Conservation (phyloP, 768 basidiomycete genomes). For the Phlebiopsis gigantea region DNA sequence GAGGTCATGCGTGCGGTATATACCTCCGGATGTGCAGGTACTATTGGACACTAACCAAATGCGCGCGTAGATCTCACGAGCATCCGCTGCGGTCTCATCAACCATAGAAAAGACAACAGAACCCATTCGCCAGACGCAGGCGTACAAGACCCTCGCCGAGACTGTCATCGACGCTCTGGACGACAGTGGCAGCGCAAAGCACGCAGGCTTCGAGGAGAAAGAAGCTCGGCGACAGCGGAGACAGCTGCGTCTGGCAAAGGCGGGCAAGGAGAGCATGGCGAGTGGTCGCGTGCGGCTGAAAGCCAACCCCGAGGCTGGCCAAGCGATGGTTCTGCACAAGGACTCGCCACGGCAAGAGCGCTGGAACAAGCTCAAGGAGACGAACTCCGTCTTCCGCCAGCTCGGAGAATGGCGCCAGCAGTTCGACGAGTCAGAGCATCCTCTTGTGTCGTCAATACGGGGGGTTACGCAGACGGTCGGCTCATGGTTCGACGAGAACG, state of each 20-base stretch:
- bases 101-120: conserved; percentile 89
- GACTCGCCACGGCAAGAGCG: conserved; percentile 72
- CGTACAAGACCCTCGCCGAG: conserved; percentile 89
- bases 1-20: conserved; percentile 83
- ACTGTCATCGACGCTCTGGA: conserved; percentile 90
- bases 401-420: conserved; percentile 55
- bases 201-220: conserved; percentile 94
- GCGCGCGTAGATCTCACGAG: conserved; percentile 66
- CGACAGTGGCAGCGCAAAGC: conserved; percentile 88
- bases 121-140: conserved; percentile 93
- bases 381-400: conserved; percentile 68
- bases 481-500: conserved; percentile 94
- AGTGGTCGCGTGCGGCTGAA: conserved; percentile 42
- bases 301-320: conserved; percentile 87
- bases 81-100: conserved; percentile 79
- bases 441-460: conserved; percentile 75
- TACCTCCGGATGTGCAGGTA: not conserved
- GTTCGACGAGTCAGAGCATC: conserved; percentile 92
- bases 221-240: conserved; percentile 81
- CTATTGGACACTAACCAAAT: not conserved
- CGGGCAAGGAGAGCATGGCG: conserved; percentile 64
- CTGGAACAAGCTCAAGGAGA: conserved; percentile 77
- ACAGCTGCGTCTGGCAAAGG: conserved; percentile 77
- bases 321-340: conserved; percentile 79
- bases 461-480: conserved; percentile 81